Evolutionary conservation across 2,329 filamentous ascomycete species (phyloP).

Genomic region (Pseudogymnoascus sp.): DNA sequence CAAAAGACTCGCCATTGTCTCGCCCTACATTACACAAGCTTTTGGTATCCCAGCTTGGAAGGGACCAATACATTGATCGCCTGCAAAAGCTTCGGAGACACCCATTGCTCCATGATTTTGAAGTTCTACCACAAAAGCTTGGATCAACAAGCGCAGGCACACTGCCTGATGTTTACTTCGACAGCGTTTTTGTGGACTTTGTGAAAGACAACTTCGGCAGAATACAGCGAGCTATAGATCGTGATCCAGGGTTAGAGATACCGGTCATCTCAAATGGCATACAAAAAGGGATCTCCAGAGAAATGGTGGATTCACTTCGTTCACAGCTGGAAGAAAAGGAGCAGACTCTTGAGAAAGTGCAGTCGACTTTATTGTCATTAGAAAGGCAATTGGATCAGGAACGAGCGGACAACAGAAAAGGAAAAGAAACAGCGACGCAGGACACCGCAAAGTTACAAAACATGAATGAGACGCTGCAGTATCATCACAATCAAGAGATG

Average conservation of each 20-base stretch:
- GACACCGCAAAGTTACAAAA: constrained; percentile 40
- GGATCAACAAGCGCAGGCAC: constrained; percentile 42
- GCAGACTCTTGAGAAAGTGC: constrained; percentile 38
- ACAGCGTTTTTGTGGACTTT: constrained; percentile 81
- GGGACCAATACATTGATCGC: constrained; percentile 79
- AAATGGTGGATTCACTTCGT: constrained; percentile 79
- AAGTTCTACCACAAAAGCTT: constrained; percentile 67
- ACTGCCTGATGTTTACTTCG: constrained; percentile 76
- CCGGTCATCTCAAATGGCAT: constrained; percentile 70
- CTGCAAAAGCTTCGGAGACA: constrained; percentile 70
- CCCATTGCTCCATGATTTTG: constrained; percentile 77
- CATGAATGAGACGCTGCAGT: constrained; percentile 61
- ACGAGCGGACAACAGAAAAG: constrained; percentile 60
- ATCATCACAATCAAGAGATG: constrained; percentile 59
- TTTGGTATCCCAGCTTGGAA: constrained; percentile 65
- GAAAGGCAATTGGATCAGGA: constrained; percentile 58
- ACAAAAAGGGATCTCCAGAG: constrained; percentile 85
- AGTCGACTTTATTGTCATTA: constrained; percentile 38
- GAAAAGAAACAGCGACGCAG: constrained; percentile 47
- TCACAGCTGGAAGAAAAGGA: constrained; percentile 68
- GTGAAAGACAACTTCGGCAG: constrained; percentile 94
- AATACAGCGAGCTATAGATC: constrained; percentile 74
- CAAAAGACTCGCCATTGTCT: constrained; percentile 87
- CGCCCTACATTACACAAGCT: constrained; percentile 72
- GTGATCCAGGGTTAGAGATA: constrained; percentile 81